Evolutionary conservation across 768 basidiomycete genomes (phyloP), one percentile per base, ranked within the genome.

Genomic region (Collybia nuda): DNA sequence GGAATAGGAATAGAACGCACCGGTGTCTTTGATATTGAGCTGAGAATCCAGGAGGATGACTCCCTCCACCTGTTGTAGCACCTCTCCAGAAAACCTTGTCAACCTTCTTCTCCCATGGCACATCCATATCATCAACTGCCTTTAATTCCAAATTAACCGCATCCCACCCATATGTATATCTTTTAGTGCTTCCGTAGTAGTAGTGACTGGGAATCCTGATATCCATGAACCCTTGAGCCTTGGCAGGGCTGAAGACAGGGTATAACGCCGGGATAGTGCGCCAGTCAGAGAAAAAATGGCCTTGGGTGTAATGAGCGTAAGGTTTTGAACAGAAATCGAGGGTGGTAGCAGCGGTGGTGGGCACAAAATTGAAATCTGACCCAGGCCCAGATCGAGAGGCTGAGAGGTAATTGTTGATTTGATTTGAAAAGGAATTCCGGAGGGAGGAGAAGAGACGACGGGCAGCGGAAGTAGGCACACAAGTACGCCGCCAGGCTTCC

Each of bases 221-320:
- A 62, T 98, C 97, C 55, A 84, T 71, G 64, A 88, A 98, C 0
- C 97, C 93, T 36, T 74, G 74, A 0, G 88, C 85, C 61, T 89
- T 93, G 0, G 93, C 90, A 2, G 96, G 94, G 2, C 93, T 94
- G 69, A 99, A 90, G 23, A 99, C 82, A 6, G 97, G 97, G 67
- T 91, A 95, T n/a, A 96, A 75, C 1, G 82, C 82, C 9, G 89
- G 82, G 51, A 98, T 85, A 0, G 88, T 89, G 18, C 95, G 77
- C 90, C 93, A 97, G 67, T 99, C 96, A 15, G 91, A 92, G 80
- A 97, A 98, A 69, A 97, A 98, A 68, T 93, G 94, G 9, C 95
- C 94, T 63, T 98, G 97, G 23, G 79, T 78, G 61, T 89, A 85
- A 57, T 88, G 93, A 17, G 88, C 85, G 70, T 90, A 88, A 0